Base-by-base conservation (phyloP, 345 rosid genomes). In the Lepidium sativum region DNA sequence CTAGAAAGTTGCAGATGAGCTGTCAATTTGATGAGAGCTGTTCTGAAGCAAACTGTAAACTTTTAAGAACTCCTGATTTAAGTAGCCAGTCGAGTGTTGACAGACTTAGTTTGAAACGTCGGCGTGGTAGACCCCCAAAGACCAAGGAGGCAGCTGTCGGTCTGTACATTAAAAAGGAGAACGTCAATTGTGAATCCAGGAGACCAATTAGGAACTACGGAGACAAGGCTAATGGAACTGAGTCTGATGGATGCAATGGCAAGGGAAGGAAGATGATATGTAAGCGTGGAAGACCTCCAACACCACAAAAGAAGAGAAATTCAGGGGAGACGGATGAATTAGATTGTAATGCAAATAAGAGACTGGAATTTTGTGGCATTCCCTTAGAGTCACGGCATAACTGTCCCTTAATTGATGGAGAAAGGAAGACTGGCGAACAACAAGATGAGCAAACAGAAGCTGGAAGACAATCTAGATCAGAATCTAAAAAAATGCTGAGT, bases 401-500 rank as follows among this genome's bases (percentile, higher is more conserved):
- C 52, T 61, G 16, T 50, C 44, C 44, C 29, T 63, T 48, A 29
- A 38, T 40, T 9, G 70, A 71, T 16, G 16, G 58, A 14, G 61
- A 31, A 35, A 69, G 31, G 48, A 63, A 9, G 43, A 41, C 12
- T 65, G 63, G 48, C 59, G 74, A 67, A 42, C 37, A 39, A 37
- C 59, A 52, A 60, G 50, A 29, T n/a, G 33, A 53, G 48, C 57
- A 32, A 31, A 65, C 21, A 31, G 68, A 68, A 41, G 77, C 65
- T 58, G 77, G 4, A 27, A 29, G 63, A 44, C 70, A 5, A 31
- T 60, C 66, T 33, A 80, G 57, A 51, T 65, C 65, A 71, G 39
- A 45, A 43, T 78, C 71, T 58, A 92, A 83, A 69, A 79, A 76
- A 64, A 68, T 63, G 60, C 78, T 87, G 71, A 87, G 96, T 67